Evolutionary conservation across 2,329 filamentous ascomycete species (phyloP), one percentile per base, ranked within the genome.

Genomic region (Penicillium sp.): DNA sequence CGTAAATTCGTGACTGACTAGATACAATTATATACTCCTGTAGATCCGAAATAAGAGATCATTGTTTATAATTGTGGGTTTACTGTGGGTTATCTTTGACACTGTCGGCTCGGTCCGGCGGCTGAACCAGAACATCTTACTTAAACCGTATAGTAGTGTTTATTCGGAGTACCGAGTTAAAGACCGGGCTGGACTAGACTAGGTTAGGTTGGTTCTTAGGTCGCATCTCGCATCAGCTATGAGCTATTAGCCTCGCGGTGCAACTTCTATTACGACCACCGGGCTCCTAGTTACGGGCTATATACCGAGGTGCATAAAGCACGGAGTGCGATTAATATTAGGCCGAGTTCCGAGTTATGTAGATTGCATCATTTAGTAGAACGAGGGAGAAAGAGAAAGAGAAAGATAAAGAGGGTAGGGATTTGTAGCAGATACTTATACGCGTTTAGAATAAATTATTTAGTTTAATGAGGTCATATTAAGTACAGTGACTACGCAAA

Each of bases 261-360:
- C 60, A 56, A 62, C 62, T 58, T 33, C 49, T 49, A n/a, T 44
- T 50, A 60, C 56, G 33, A 19, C 47, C 56, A 57, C 49, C 60
- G 63, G 63, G 60, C 63, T 65, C 45, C 60, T 65, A 38, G 63
- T 60, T 35, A 47, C 45, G 19, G 53, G 38, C 62, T 59, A 24
- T 56, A 59, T 38, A 57, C 59, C 55, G 54, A 59, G 53, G 56
- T 30, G 33, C 47, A 58, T 53, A 49, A 56, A 13, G 49, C 56
- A 54, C 15, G 30, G n/a, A 53, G 30, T 13, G 13, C 37, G 15
- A n/a, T 30, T 30, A 45, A 30, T 30, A 58, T 61, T 40, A 65
- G 53, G 47, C 63, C 24, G 58, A 59, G 58, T 56, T 33, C 58
- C 57, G 58, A 54, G 49, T 59, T 28, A 28, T 40, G 38, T 44